Percentiles rank a stretch among this genome's conserved stretches.
Evolutionary conservation across 495 filamentous ascomycete species (phyloP).

Genomic region (Parachaetomium inaequale): DNA sequence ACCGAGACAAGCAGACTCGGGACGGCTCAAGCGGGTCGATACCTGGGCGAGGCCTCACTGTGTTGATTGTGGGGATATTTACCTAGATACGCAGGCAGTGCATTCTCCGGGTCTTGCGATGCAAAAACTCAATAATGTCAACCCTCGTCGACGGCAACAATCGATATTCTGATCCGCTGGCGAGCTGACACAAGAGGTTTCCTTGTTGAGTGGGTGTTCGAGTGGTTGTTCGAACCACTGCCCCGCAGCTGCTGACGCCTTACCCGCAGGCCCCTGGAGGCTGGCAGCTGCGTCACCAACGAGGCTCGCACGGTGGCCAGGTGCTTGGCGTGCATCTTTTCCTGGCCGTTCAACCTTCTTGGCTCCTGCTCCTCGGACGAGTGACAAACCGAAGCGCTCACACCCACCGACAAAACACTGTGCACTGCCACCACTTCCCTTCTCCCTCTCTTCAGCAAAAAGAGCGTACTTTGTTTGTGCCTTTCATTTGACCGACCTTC

Average conservation of each 20-base stretch:
- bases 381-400: slow-evolving; percentile 11
- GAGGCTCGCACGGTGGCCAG: slow-evolving; percentile 10
- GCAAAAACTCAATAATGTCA: background rate
- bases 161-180: background rate
- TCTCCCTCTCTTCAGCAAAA: background rate
- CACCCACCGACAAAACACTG: slow-evolving; percentile 17
- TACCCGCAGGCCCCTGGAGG: background rate
- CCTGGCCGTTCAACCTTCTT: background rate
- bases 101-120: background rate
- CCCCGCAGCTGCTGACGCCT: slow-evolving; percentile 9
- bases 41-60: no score
- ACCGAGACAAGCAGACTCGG: slow-evolving; percentile 1
- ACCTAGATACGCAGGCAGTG: background rate
- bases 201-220: background rate
- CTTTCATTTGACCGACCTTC: background rate
- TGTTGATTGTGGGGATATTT: background rate
- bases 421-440: slow-evolving; percentile 19
- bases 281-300: background rate
- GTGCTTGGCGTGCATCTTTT: background rate
- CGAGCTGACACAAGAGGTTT: background rate
- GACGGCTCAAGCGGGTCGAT: slow-evolving; percentile 3
- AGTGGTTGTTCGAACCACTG: background rate
- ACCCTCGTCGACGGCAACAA: background rate
- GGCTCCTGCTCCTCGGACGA: slow-evolving; percentile 2
- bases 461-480: slow-evolving; percentile 5